These are phyloP conservation scores for Gentiana macrophylla DNA, from an alignment of 257 asterid species.

Conservation along the genomic window DNA sequence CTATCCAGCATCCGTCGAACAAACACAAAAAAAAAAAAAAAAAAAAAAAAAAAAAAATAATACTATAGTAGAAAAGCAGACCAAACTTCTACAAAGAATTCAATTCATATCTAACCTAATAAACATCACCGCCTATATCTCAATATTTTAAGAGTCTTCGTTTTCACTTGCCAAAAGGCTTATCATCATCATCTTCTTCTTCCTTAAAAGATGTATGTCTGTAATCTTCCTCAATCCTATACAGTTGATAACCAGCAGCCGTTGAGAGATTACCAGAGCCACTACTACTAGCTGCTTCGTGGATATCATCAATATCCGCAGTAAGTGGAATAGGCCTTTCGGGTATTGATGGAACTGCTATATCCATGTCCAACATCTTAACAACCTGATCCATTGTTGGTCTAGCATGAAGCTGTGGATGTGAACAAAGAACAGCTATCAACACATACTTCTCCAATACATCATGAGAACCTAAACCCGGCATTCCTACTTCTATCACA, in stretches of 20 bases:
- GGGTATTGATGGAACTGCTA: slow-evolving; percentile 60
- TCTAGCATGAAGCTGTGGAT: slow-evolving; percentile 77
- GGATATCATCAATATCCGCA: slow-evolving; percentile 60
- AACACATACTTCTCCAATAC: slow-evolving; percentile 72
- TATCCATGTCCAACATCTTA: slow-evolving; percentile 68
- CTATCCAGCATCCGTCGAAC: not conserved
- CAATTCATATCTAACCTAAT: not conserved
- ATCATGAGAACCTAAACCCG: slow-evolving; percentile 44
- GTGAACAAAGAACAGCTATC: slow-evolving; percentile 80
- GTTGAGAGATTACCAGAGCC: slow-evolving; percentile 65
- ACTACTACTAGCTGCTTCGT: slow-evolving; percentile 54
- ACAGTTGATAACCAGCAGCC: slow-evolving; percentile 50
- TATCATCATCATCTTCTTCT: not conserved
- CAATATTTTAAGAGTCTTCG: too few species aligned
- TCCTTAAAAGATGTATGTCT: slow-evolving; percentile 10
- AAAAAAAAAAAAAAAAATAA: too few species aligned
- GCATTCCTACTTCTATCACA: slow-evolving; percentile 57
- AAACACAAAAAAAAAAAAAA: slow-evolving; percentile 1
- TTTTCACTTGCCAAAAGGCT: slow-evolving; percentile 10
- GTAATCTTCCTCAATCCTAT: slow-evolving; percentile 20
- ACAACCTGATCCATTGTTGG: slow-evolving; percentile 91
- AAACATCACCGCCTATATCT: too few species aligned
- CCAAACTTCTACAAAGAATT: slow-evolving; percentile 1
- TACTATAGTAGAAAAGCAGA: not conserved
- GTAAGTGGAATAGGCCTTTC: slow-evolving; percentile 70